A percentile compares a stretch with the other conserved stretches of the same genome.
phyloP scores from a whole-genome alignment of 306 rosid genomes.

The Cicer arietinum region DNA sequence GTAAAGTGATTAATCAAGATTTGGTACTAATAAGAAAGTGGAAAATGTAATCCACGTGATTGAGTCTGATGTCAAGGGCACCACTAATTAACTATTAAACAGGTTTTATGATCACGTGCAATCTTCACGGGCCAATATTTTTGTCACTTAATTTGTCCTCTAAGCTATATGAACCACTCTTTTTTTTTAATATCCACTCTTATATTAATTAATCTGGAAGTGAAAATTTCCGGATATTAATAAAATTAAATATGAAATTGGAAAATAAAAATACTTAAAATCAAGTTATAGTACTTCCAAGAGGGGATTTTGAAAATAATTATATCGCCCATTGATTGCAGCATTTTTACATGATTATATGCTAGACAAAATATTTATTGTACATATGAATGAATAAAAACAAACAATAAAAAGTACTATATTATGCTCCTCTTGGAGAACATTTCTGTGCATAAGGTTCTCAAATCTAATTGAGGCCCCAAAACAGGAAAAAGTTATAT shows the following conservation, averaged over 20 bases:
- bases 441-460: slow-evolving; percentile 35
- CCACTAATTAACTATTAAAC: slow-evolving; percentile 72
- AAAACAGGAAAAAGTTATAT: slow-evolving; percentile 31
- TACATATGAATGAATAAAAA: slow-evolving; percentile 42
- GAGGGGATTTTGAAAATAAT: slow-evolving; percentile 29
- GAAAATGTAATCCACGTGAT: slow-evolving; percentile 67
- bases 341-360: slow-evolving; percentile 22
- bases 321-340: slow-evolving; percentile 46
- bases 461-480: slow-evolving; percentile 41
- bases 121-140: slow-evolving; percentile 79
- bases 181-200: not conserved
- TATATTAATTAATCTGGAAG: not conserved
- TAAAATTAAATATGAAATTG: slow-evolving; percentile 1
- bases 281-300: not conserved
- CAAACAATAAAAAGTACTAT: slow-evolving; percentile 40
- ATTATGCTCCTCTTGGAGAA: slow-evolving; percentile 24
- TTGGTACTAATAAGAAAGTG: slow-evolving; percentile 49
- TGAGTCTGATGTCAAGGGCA: slow-evolving; percentile 80
- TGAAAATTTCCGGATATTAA: not conserved
- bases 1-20: slow-evolving; percentile 38
- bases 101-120: slow-evolving; percentile 85
- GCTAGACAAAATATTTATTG: slow-evolving; percentile 31
- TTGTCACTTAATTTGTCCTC: slow-evolving; percentile 55
- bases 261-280: not conserved
- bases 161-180: slow-evolving; percentile 45